phyloP scores from a whole-genome alignment of 129 eudicot genomes.

The Solidago caesia region DNA sequence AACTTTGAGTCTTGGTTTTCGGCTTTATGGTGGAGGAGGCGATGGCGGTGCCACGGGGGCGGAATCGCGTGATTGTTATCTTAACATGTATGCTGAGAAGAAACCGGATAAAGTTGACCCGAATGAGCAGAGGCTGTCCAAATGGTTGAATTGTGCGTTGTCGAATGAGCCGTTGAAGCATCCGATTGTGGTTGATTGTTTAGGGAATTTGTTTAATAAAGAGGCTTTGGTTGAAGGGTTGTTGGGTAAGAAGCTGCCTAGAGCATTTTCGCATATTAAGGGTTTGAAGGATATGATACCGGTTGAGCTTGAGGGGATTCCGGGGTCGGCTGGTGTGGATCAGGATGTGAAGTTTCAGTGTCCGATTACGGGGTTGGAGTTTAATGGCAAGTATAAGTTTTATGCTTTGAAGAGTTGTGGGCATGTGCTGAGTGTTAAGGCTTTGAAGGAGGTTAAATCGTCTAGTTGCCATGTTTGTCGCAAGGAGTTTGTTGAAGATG shows the following conservation, averaged over 20 bases:
- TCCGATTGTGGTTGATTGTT: constrained; percentile 70
- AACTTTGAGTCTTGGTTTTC: constrained; percentile 44
- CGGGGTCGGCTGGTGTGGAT: constrained; percentile 25
- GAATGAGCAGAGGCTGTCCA: constrained; percentile 65
- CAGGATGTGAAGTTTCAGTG: constrained; percentile 59
- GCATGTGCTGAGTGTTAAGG: constrained; percentile 81
- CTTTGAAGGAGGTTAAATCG: constrained; percentile 83
- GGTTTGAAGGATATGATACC: constrained; percentile 86
- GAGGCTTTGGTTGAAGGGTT: constrained; percentile 74
- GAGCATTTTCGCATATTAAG: constrained; percentile 63
- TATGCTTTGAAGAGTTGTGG: constrained; percentile 73
- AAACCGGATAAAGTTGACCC: constrained; percentile 94
- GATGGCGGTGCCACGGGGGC: constrained; percentile 97
- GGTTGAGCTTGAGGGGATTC: constrained; percentile 47
- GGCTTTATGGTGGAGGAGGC: constrained; percentile 75
- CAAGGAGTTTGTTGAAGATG: constrained; percentile 63
- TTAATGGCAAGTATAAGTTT: constrained; percentile 83
- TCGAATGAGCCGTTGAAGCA: constrained; percentile 78
- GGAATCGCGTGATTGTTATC: constrained; percentile 90
- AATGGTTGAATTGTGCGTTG: constrained; percentile 76
- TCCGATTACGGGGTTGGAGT: constrained; percentile 74
- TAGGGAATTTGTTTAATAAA: constrained; percentile 88
- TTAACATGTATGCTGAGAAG: constrained; percentile 82
- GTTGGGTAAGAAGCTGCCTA: constrained; percentile 60
- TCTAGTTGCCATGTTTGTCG: constrained; percentile 75